These are phyloP conservation scores for Ceratopteris richardii DNA, from an alignment of 75 land plant genomes.

Conservation along the genomic window DNA sequence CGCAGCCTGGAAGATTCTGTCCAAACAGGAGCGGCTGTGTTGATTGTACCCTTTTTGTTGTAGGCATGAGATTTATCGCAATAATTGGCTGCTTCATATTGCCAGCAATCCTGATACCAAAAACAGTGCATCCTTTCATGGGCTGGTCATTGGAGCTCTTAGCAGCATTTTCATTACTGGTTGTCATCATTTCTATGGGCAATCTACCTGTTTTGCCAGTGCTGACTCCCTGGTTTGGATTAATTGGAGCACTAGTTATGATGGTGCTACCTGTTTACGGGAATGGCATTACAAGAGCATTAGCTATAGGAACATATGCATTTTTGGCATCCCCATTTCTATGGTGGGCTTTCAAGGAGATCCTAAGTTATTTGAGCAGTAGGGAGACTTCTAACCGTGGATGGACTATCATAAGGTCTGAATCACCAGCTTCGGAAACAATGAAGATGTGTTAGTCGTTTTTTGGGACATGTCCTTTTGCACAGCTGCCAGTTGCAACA, in stretches of 20 bases:
- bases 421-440: not conserved
- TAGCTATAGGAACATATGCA: constrained; percentile 54
- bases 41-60: not conserved
- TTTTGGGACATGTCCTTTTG: too few species aligned
- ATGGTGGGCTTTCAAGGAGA: constrained; percentile 35
- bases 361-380: not conserved
- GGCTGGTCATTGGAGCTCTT: constrained; percentile 80
- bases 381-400: not conserved
- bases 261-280: constrained; percentile 74
- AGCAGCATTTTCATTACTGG: constrained; percentile 48
- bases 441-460: constrained; percentile 4
- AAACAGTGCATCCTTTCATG: constrained; percentile 63
- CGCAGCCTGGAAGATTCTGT: constrained; percentile 4
- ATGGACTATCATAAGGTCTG: not conserved
- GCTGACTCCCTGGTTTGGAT: constrained; percentile 55
- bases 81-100: constrained; percentile 49
- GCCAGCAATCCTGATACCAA: constrained; percentile 66
- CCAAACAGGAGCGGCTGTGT: too few species aligned
- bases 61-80: constrained; percentile 23
- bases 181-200: constrained; percentile 44
- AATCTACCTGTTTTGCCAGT: constrained; percentile 48
- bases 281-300: constrained; percentile 61
- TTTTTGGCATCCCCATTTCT: constrained; percentile 50
- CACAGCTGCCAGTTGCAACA: too few species aligned
- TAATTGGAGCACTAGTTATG: constrained; percentile 52